A percentile compares a stretch with the other conserved stretches of the same genome.
phyloP scores from a whole-genome alignment of 495 filamentous ascomycete species.

The Aspergillus bridgeri region DNA sequence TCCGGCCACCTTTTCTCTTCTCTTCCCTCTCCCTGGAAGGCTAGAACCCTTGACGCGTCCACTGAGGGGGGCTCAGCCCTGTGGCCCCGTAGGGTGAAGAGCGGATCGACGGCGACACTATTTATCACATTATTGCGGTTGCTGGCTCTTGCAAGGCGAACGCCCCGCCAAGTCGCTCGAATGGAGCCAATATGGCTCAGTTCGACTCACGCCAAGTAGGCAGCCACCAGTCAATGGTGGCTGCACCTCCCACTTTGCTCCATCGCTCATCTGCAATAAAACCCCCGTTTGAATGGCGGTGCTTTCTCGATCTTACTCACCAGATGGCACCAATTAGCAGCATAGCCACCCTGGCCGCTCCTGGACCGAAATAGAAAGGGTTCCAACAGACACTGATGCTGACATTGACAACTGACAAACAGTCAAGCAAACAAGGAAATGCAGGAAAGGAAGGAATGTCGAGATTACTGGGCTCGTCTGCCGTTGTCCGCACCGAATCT shows the following conservation, averaged over 20 bases:
- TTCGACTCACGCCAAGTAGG: background rate
- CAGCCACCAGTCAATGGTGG: background rate
- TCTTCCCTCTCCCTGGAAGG: background rate
- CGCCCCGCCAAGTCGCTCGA: background rate
- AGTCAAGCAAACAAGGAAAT: background rate
- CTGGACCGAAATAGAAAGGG: background rate
- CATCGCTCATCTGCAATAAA: background rate
- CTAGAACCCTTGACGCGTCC: conserved; percentile 6
- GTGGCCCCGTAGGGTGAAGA: conserved; percentile 13
- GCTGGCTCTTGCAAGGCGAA: background rate
- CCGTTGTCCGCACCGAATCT: background rate
- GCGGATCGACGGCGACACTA: conserved; percentile 11
- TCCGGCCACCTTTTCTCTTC: background rate
- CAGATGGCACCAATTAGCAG: background rate
- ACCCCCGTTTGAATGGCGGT: background rate
- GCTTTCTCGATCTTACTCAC: background rate
- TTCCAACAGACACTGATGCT: background rate
- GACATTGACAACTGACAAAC: background rate
- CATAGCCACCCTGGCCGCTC: background rate
- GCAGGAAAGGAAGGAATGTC: background rate
- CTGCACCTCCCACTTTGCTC: background rate
- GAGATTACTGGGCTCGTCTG: background rate
- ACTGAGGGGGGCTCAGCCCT: conserved; percentile 17
- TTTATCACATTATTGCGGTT: too few species aligned
- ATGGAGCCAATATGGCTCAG: background rate